A percentile compares a stretch with the other conserved stretches of the same genome.
Conservation (phyloP, 164 flowering plant species). For the Litsea cubeba region DNA sequence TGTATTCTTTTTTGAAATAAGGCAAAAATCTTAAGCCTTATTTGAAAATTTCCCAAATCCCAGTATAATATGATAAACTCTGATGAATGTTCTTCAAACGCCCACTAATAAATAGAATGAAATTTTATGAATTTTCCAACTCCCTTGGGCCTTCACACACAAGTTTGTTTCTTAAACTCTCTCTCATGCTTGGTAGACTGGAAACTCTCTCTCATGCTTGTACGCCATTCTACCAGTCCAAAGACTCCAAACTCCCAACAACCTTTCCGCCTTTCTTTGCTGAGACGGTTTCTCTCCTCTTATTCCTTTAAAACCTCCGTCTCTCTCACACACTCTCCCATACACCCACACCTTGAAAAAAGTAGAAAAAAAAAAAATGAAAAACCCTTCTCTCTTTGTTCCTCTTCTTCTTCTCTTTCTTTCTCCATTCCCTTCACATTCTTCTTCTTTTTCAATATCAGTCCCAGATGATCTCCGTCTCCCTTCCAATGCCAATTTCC, state of each 20-base stretch:
- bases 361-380: neutral
- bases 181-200: too few species aligned
- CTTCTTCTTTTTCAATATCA: constrained; percentile 3
- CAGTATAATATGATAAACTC: too few species aligned
- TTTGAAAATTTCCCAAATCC: too few species aligned
- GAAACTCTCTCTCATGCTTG: neutral
- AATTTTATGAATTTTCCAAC: too few species aligned
- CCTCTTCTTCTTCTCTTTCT: neutral
- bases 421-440: neutral
- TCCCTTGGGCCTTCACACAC: too few species aligned
- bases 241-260: neutral
- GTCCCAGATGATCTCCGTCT: constrained; percentile 8
- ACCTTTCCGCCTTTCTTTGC: neutral
- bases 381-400: neutral
- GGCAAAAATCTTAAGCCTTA: too few species aligned
- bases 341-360: too few species aligned
- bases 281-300: neutral
- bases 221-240: neutral
- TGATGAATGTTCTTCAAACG: too few species aligned
- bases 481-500: constrained; percentile 17
- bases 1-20: too few species aligned
- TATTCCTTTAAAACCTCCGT: neutral
- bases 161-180: too few species aligned
- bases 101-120: too few species aligned
- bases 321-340: neutral